Base-by-base conservation (phyloP, 2,329 filamentous ascomycete species). In the Stagonosporopsis rhizophila region DNA sequence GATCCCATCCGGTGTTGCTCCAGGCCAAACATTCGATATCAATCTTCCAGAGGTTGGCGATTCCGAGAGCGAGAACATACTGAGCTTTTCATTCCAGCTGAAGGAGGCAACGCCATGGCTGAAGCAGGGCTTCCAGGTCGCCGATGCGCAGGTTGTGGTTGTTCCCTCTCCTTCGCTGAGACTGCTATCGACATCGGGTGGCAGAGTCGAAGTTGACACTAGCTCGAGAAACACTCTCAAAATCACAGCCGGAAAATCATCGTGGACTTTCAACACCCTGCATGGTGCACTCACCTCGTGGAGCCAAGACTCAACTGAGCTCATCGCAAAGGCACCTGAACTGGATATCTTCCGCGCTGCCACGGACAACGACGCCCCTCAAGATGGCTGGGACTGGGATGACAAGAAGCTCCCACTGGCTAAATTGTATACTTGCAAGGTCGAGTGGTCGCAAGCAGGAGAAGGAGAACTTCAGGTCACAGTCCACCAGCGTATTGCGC, bases 311-410 rank as follows among this genome's bases (percentile, higher is more conserved):
- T 50, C 76, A 72, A 44, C 69, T 19, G 19, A 79, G 27, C 40
- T 74, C 11, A 67, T 75, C 30, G 56, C 66, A 25, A 62, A 64
- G 41, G 64, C 73, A 65, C 73, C 79, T 0, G 68, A 72, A 8
- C 79, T 83, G 1, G 77, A 79, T 6, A 85, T 89, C 73, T 89
- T 86, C 81, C 84, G 87, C 4, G 84, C 87, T 0, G 81, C 82
- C 14, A 89, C 87, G 0, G 85, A 90, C 71, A 90, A 90, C 64
- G 87, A 90, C 65, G 75, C 78, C 0, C 80, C 83, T 0, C 67
- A 74, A 15, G 82, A 84, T 11, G 78, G 83, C 3, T 80, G 79
- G 5, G 84, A 88, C 61, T 89, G 87, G 87, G 75, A 80, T 40
- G 69, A 74, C 47, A 68, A 66, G 23, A 59, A 63, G 7, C 60